Evolutionary conservation across 2,329 filamentous ascomycete species (phyloP), one percentile per base, ranked within the genome.

Genomic region (Metarhizium anisopliae): DNA sequence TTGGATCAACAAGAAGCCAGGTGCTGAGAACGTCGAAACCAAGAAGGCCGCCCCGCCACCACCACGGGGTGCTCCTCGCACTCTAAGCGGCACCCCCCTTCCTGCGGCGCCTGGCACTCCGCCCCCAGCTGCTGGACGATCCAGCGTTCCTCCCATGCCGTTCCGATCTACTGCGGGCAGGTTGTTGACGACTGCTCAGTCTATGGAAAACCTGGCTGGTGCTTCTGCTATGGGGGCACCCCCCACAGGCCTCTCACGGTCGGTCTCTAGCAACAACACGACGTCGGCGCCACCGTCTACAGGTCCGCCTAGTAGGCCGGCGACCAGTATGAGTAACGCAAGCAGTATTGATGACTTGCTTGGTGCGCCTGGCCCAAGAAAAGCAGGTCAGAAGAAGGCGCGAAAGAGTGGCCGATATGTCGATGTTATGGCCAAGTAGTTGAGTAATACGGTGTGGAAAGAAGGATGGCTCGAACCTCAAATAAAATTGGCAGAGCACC

Each of bases 1-100:
- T 68, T 99, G 95, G 95, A 80, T 99, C 68, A 97, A 99, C 76
- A 96, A 96, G 77, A 96, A 96, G 68, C 83, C 84, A 11, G 86
- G 86, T 13, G 80, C 82, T 7, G 85, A 87, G 55, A 81, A 81
- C 47, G 74, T 74, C 8, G 75, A 79, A 30, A 75, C 81, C 3
- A 80, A 83, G 60, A 76, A 80, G 50, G 84, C 85, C 1, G 85
- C 91, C 0, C 89, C 93, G 1, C 92, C 94, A 1, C 92, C 91
- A 4, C 92, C 92, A 0, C 84, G 80, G 62, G 80, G 76, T 6
- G 73, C 75, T 3, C 74, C 80, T 54, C 76, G 79, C 7, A 85
- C 83, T 56, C 64, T 66, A 70, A 77, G 75, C 36, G 74, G 76
- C 50, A 80, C 79, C 29, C 80, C 80, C 7, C 80, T 80, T 14